phyloP scores from a whole-genome alignment of 495 filamentous ascomycete species.

The Geopyxis carbonaria region DNA sequence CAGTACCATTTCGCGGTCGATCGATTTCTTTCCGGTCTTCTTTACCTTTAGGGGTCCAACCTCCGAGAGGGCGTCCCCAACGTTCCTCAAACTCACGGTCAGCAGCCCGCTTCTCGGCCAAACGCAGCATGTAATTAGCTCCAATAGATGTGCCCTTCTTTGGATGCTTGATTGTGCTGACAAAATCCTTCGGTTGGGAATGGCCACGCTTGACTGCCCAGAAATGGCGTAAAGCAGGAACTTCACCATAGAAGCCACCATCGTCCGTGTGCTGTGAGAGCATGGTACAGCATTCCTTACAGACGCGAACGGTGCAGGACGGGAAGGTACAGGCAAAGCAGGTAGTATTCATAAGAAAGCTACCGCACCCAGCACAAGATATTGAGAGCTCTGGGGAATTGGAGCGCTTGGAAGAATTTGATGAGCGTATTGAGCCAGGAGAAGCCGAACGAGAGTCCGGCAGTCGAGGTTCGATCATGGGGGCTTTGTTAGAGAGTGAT shows the following conservation, averaged over 20 bases:
- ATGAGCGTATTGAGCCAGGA: no score
- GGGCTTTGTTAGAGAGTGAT: no score
- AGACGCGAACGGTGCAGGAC: background rate
- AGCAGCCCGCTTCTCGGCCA: background rate
- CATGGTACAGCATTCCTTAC: background rate
- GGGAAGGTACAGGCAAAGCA: constrained; percentile 1
- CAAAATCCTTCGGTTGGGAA: background rate
- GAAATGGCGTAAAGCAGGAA: background rate
- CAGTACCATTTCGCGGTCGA: no score
- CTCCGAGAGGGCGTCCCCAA: background rate
- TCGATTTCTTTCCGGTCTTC: no score
- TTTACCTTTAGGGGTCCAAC: background rate
- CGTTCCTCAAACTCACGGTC: background rate
- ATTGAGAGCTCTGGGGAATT: no score
- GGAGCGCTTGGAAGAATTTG: no score
- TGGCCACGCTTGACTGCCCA: background rate
- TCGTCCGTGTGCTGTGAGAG: background rate
- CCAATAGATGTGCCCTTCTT: background rate
- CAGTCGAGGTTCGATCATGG: no score
- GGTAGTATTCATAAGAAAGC: background rate
- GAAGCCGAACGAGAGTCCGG: no score
- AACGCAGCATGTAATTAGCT: background rate
- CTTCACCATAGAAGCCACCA: background rate
- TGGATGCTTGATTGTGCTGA: background rate
- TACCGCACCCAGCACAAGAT: background rate